These are phyloP conservation scores for Linum tenue DNA, from an alignment of 345 rosid genomes.

Conservation along the genomic window DNA sequence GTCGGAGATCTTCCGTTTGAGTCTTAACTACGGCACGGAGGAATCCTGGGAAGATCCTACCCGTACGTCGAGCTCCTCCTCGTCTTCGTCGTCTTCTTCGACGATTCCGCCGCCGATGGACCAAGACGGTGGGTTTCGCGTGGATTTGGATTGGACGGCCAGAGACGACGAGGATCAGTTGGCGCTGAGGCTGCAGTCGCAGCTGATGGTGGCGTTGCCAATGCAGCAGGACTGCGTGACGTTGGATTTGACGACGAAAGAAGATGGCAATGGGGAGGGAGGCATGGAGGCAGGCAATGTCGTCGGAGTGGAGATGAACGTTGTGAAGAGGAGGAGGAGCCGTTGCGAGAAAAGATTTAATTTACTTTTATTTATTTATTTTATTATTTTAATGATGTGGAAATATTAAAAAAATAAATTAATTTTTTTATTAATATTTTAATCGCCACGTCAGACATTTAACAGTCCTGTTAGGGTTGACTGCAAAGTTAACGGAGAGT, in stretches of 20 bases:
- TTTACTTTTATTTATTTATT: too few relatives aligned
- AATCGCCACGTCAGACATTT: too few relatives aligned
- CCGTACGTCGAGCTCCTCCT: conserved; percentile 28
- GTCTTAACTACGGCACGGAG: conserved; percentile 63
- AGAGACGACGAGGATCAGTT: conserved; percentile 91
- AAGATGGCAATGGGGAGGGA: conserved; percentile 13
- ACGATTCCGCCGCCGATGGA: conserved; percentile 36
- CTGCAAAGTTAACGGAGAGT: too few relatives aligned
- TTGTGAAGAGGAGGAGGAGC: conserved; percentile 78
- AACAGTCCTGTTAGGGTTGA: too few relatives aligned
- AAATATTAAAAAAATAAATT: too few relatives aligned
- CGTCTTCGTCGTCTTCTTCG: conserved; percentile 23
- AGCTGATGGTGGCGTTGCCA: conserved; percentile 89
- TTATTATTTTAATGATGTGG: too few relatives aligned
- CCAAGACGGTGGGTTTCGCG: conserved; percentile 55
- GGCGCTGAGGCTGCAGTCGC: conserved; percentile 76
- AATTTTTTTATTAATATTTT: too few relatives aligned
- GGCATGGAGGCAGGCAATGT: conserved; percentile 32
- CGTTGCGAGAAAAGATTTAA: too few relatives aligned
- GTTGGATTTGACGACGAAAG: conserved; percentile 33
- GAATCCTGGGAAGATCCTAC: conserved; percentile 43
- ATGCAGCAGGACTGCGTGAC: conserved; percentile 68
- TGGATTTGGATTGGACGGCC: conserved; percentile 88
- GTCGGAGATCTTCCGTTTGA: conserved; percentile 66
- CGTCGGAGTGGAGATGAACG: conserved; percentile 50